Evolutionary conservation across 352 stramenopile genomes (phyloP).

Genomic region (Thraustotheca clavata): DNA sequence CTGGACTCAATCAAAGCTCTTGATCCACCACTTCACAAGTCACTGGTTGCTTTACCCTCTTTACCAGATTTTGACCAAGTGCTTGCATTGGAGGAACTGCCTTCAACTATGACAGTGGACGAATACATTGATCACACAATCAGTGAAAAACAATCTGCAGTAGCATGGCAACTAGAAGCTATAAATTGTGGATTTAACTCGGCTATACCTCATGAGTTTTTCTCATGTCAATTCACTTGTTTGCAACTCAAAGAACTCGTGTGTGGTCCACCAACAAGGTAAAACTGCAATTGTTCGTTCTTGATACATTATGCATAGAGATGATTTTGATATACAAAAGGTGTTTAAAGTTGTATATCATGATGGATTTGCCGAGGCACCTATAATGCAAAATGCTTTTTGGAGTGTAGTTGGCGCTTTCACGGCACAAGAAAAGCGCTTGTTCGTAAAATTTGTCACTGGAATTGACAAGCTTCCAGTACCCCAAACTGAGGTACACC

Average conservation of each 20-base stretch:
- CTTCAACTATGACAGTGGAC: neutral
- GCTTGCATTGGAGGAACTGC: constrained; percentile 8
- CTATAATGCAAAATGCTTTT: neutral
- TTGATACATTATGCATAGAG: neutral
- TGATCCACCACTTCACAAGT: neutral
- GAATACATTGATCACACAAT: constrained; percentile 1
- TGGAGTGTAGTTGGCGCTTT: constrained; percentile 8
- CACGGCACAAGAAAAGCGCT: neutral
- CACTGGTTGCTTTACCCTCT: neutral
- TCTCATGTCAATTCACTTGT: neutral
- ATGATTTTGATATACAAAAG: neutral
- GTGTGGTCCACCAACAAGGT: neutral
- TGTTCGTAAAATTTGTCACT: constrained; percentile 19
- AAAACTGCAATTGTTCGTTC: neutral
- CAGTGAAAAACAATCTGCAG: neutral
- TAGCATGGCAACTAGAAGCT: constrained; percentile 8
- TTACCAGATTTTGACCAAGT: neutral
- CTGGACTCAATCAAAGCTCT: neutral
- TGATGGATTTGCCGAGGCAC: neutral
- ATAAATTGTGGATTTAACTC: neutral
- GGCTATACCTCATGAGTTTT: neutral
- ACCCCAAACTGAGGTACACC: constrained; percentile 5
- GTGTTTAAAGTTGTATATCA: constrained; percentile 10
- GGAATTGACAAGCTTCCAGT: constrained; percentile 9
- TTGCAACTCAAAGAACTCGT: neutral